These are phyloP conservation scores for Ramalina intermedia DNA, from an alignment of 495 filamentous ascomycete genomes.

Conservation along the genomic window DNA sequence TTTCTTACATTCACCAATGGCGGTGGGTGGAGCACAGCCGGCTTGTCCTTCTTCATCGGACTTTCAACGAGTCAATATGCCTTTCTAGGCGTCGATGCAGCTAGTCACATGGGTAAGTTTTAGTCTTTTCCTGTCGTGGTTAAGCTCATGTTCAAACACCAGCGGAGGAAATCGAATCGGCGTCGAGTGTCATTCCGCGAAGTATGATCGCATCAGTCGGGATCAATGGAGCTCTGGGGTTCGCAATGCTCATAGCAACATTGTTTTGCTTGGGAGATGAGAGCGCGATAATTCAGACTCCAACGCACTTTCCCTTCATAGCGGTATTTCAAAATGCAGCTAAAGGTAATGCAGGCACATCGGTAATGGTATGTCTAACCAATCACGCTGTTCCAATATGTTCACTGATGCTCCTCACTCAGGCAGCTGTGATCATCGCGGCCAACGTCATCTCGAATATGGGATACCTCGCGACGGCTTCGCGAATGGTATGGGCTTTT, in stretches of 20 bases:
- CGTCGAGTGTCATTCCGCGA: slow-evolving; percentile 21
- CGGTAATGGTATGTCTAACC: slow-evolving; percentile 9
- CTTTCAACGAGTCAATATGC: slow-evolving; percentile 20
- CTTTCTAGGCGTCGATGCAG: slow-evolving; percentile 19
- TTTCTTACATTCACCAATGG: slow-evolving; percentile 26
- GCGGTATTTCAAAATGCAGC: slow-evolving; percentile 21
- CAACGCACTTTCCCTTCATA: slow-evolving; percentile 22
- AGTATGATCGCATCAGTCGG: slow-evolving; percentile 22
- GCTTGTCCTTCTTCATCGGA: slow-evolving; percentile 27
- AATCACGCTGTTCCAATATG: too few relatives aligned
- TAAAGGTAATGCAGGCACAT: slow-evolving; percentile 15
- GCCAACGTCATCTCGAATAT: slow-evolving; percentile 24
- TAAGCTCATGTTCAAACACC: not conserved
- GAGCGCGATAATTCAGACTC: slow-evolving; percentile 16
- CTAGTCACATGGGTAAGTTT: slow-evolving; percentile 11
- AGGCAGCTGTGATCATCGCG: not conserved
- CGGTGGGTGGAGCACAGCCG: slow-evolving; percentile 26
- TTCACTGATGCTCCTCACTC: not conserved
- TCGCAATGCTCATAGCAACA: slow-evolving; percentile 23
- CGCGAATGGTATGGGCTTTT: slow-evolving; percentile 43
- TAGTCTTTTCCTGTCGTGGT: too few relatives aligned
- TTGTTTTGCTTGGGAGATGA: slow-evolving; percentile 28
- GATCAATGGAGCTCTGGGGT: slow-evolving; percentile 25
- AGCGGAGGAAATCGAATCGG: slow-evolving; percentile 26
- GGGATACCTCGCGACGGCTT: slow-evolving; percentile 36